These are phyloP conservation scores for Litsea cubeba DNA, from an alignment of 164 flowering plant genomes.

Conservation along the genomic window DNA sequence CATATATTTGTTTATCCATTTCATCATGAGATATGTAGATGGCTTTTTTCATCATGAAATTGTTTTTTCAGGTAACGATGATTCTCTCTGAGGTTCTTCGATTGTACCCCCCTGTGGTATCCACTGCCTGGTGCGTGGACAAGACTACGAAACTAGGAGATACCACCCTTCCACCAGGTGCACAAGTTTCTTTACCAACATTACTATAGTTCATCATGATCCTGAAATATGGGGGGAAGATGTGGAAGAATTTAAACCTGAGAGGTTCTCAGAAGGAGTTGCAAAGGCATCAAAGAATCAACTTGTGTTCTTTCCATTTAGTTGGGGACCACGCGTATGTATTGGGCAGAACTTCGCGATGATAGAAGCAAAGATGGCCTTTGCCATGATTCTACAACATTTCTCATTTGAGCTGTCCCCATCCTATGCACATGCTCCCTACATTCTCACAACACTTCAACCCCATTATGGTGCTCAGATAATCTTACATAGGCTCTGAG, in stretches of 20 bases:
- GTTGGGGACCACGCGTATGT: conserved; percentile 5
- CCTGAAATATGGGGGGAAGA: neutral
- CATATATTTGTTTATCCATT: neutral
- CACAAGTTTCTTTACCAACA: neutral
- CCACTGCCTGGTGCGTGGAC: neutral
- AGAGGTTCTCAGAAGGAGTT: conserved; percentile 6
- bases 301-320: conserved; percentile 1
- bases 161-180: neutral
- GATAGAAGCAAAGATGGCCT: neutral
- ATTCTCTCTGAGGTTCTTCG: conserved; percentile 5
- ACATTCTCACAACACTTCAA: neutral
- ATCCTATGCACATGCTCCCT: conserved; percentile 6
- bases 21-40: neutral
- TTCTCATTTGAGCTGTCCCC: conserved; percentile 7
- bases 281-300: conserved; percentile 6
- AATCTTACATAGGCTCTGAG: neutral
- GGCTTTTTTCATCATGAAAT: neutral
- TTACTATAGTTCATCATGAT: conserved; percentile 5
- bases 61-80: conserved; percentile 3
- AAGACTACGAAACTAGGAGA: neutral
- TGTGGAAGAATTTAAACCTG: conserved; percentile 2
- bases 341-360: conserved; percentile 4
- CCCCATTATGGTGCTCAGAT: conserved; percentile 8
- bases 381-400: conserved; percentile 8
- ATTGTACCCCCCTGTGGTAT: neutral